phyloP scores from a whole-genome alignment of 805 yeast genomes.

The Lipomyces spencermartinsiae region DNA sequence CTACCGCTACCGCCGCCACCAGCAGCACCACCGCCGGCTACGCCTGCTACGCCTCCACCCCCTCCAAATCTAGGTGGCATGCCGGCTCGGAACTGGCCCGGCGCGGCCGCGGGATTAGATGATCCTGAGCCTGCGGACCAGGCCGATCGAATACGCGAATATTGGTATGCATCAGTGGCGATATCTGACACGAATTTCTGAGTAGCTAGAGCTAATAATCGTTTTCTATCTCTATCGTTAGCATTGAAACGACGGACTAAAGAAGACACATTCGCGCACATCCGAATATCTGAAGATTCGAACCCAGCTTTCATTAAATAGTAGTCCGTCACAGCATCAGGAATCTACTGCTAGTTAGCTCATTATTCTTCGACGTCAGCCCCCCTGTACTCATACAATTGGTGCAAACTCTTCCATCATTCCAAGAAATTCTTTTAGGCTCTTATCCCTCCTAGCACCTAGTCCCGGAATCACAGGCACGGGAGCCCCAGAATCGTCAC shows the following conservation, averaged over 20 bases:
- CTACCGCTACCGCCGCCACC: conserved; percentile 47
- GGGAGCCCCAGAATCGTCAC: conserved; percentile 13
- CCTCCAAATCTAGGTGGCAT: conserved; percentile 61
- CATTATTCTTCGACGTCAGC: not conserved
- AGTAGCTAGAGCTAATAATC: conserved; percentile 90
- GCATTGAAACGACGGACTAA: conserved; percentile 29
- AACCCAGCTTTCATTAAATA: conserved; percentile 80
- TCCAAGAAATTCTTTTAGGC: conserved; percentile 80
- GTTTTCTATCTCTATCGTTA: conserved; percentile 50
- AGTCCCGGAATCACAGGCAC: conserved; percentile 21
- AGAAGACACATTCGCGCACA: conserved; percentile 43
- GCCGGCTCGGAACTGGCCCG: conserved; percentile 33
- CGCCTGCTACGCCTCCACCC: conserved; percentile 50
- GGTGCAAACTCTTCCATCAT: conserved; percentile 96
- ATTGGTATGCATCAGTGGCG: conserved; percentile 96
- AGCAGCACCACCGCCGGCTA: conserved; percentile 44
- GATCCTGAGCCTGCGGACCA: conserved; percentile 67
- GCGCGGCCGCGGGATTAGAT: conserved; percentile 75
- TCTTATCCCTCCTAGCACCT: conserved; percentile 58
- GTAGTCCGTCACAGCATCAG: conserved; percentile 86
- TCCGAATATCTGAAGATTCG: conserved; percentile 74
- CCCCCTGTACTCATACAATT: conserved; percentile 69
- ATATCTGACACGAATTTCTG: conserved; percentile 94
- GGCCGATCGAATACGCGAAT: conserved; percentile 87
- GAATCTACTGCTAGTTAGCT: conserved; percentile 50